Evolutionary conservation across 768 basidiomycete species (phyloP).

Genomic region (Phaeotremella skinneri): DNA sequence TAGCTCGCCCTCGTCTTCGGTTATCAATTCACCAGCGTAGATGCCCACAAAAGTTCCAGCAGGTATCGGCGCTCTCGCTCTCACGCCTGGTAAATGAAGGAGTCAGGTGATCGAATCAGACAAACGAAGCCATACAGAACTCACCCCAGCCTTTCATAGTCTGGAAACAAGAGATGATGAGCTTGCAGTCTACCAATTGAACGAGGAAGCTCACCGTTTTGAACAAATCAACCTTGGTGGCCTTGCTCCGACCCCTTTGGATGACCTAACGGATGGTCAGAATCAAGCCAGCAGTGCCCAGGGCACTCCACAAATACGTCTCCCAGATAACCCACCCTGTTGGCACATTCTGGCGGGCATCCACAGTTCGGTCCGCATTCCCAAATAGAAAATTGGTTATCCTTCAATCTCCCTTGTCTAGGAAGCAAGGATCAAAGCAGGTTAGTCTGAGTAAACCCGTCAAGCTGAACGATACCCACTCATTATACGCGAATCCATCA

Average conservation of each 20-base stretch:
- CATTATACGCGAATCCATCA: conserved; percentile 67
- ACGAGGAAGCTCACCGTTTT: conserved; percentile 28
- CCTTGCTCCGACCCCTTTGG: conserved; percentile 69
- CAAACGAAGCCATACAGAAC: conserved; percentile 23
- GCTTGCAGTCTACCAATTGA: not conserved
- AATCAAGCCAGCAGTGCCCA: not conserved
- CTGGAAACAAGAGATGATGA: not conserved
- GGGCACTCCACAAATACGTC: not conserved
- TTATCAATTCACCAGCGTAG: conserved; percentile 79
- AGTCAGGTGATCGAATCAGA: conserved; percentile 7
- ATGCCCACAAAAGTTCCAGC: conserved; percentile 73
- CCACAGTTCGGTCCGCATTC: conserved; percentile 82
- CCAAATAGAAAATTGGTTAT: conserved; percentile 57
- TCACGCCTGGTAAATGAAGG: conserved; percentile 60
- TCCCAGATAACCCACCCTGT: conserved; percentile 61
- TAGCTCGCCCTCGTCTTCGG: conserved; percentile 63
- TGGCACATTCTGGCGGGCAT: conserved; percentile 76
- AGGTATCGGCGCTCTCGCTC: conserved; percentile 64
- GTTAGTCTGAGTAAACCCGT: too few relatives aligned
- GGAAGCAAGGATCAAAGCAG: too few relatives aligned
- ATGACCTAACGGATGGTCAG: conserved; percentile 61
- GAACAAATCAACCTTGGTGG: conserved; percentile 69
- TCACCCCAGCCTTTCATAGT: conserved; percentile 78
- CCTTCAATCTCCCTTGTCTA: conserved; percentile 59
- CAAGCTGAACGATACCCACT: conserved; percentile 26